phyloP scores from a whole-genome alignment of 2,329 filamentous ascomycete species.

The Teratosphaeria pseudoeucalypti region DNA sequence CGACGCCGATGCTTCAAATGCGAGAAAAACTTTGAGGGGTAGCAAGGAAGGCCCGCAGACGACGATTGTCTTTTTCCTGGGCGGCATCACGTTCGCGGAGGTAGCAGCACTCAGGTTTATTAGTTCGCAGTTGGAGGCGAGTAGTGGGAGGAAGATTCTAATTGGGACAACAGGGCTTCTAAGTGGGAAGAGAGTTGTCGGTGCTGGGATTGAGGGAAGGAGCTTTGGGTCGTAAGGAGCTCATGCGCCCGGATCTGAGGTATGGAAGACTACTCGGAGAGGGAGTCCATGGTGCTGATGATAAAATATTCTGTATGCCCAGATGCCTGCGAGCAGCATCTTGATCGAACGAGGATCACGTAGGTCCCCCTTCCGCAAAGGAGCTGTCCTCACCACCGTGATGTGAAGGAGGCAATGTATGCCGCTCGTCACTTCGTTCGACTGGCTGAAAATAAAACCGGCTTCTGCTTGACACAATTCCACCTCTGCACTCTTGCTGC shows the following conservation, averaged over 20 bases:
- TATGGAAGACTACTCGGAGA: neutral
- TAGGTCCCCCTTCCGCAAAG: too few relatives aligned
- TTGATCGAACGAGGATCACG: too few relatives aligned
- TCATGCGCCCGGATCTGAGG: neutral
- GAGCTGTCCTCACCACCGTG: too few relatives aligned
- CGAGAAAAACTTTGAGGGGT: conserved; percentile 70
- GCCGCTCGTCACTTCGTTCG: too few relatives aligned
- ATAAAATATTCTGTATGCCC: neutral
- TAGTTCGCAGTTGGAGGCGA: conserved; percentile 54
- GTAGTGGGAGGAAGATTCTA: conserved; percentile 65
- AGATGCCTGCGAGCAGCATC: too few relatives aligned
- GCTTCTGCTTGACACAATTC: too few relatives aligned
- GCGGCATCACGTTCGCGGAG: conserved; percentile 94
- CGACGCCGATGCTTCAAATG: conserved; percentile 74
- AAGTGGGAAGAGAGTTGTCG: conserved; percentile 81
- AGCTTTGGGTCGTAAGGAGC: conserved; percentile 11
- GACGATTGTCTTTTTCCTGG: conserved; percentile 91
- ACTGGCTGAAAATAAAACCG: too few relatives aligned
- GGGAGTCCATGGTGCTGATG: neutral
- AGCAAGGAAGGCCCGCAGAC: conserved; percentile 55
- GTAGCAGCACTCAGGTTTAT: conserved; percentile 90
- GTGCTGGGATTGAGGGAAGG: conserved; percentile 38
- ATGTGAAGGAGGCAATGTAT: too few relatives aligned
- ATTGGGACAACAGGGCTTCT: conserved; percentile 90
- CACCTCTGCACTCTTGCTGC: too few relatives aligned